Evolutionary conservation across 2,329 filamentous ascomycete species (phyloP), one percentile per base, ranked within the genome.

Genomic region (Atkinsonella texensis): DNA sequence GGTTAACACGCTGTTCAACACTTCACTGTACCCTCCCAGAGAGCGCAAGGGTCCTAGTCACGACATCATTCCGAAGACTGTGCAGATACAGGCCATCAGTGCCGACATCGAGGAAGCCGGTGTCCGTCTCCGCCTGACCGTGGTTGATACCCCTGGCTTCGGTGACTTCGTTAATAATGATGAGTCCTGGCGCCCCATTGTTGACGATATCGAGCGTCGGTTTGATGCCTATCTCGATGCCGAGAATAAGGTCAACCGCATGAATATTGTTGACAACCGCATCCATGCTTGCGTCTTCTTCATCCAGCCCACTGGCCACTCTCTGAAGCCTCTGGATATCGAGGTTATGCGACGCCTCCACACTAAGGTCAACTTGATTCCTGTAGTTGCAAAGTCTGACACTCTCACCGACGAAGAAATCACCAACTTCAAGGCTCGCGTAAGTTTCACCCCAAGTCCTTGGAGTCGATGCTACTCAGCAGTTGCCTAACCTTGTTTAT

Each of bases 161-260:
- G 93, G 93, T 65, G 93, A 98, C 74, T 98, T 97, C 66, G 93
- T 98, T 67, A 98, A 98, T 85, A 98, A 98, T 68, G 93, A 97
- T 64, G 93, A 97, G 73, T 98, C 93, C 31, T 98, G 93, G 93
- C 84, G 93, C 65, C 93, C 93, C 52, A 98, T 98, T 72, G 85
- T 96, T 63, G 93, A 98, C 78, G 97, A 97, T 79, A 97, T 98
- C 65, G 93, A 98, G 79, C 89, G 95, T 79, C 87, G 93, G 61
- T 98, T 93, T 66, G 93, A 98, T 72, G 90, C 93, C 50, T 98
- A 97, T 72, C 80, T 98, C 54, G 93, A 98, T 72, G 91, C 93
- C 45, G 93, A 98, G 81, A 98, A 98, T 83, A 98, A 97, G 82
- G 89, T 98, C 70, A 98, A 98, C 79, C 89, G 93, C 64, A 95